phyloP scores from a whole-genome alignment of 208 protist species.

The Histomonas meleagridis region DNA sequence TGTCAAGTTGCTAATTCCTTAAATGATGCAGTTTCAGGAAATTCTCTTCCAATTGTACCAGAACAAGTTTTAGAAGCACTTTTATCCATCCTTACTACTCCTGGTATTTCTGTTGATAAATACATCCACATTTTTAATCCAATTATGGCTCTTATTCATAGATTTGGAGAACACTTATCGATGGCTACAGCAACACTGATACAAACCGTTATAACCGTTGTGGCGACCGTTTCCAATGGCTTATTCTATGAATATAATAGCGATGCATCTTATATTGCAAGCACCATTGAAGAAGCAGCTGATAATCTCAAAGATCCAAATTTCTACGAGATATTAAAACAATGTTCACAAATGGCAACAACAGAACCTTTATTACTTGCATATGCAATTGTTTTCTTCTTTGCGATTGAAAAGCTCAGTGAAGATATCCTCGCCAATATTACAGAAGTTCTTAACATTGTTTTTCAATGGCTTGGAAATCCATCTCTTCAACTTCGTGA shows the following conservation, averaged over 20 bases:
- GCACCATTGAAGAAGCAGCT: background rate
- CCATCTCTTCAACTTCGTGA: background rate
- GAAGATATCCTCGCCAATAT: background rate
- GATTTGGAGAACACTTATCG: too few relatives aligned
- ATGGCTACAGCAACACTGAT: too few relatives aligned
- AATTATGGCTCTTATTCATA: too few relatives aligned
- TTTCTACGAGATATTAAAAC: background rate
- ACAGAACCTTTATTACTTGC: background rate
- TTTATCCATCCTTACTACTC: too few relatives aligned
- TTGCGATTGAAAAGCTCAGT: background rate
- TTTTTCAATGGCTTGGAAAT: background rate
- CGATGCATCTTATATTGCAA: background rate
- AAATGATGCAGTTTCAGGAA: too few relatives aligned
- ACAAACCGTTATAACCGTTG: background rate
- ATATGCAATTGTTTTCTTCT: background rate
- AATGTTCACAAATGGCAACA: background rate
- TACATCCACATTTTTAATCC: too few relatives aligned
- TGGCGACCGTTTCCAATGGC: background rate
- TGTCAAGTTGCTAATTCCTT: too few relatives aligned
- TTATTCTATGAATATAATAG: background rate
- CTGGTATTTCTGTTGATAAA: too few relatives aligned
- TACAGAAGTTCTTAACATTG: background rate
- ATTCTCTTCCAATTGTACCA: too few relatives aligned
- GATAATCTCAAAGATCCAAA: background rate
- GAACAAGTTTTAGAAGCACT: too few relatives aligned